Base-by-base conservation (phyloP, 2,329 filamentous ascomycete species). In the Fusarium papillatum region DNA sequence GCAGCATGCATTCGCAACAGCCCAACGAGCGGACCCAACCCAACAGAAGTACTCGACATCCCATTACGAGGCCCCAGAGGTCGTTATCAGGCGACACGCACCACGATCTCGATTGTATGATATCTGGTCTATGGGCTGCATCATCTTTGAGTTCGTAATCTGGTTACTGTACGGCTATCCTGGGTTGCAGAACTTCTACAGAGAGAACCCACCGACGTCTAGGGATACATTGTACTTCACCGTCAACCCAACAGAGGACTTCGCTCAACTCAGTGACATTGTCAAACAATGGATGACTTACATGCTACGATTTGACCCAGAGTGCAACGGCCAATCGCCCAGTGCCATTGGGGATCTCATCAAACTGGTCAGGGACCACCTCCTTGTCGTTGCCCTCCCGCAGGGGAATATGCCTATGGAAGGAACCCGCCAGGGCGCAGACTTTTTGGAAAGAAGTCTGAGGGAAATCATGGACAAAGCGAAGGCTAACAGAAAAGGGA, bases 51-150 rank as follows among this genome's bases (percentile, higher is more conserved):
- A 74, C 29, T 64, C 71, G 4, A 74, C 73, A 1, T 62, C 69
- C 1, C 73, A 69, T 8, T 78, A 78, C 13, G 73, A 74, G 39
- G 69, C 76, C 2, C 76, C 76, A 7, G 76, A 78, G 19, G 68
- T 66, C 0, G 67, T 60, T 14, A 76, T 43, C 4, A 68, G 24
- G 5, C 48, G 13, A 29, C 22, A 39, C 0, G 62, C 13, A 61
- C 72, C 1, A 59, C 26, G 74, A 5, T 81, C 81, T 0, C 74
- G 80, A 0, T 69, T 69, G 0, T 83, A 81, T 16, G 82, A 83
- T 9, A 72, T 78, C 6, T 83, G 82, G 82, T 81, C 81, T 0
- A 73, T 83, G 60, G 82, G 82, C 0, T 82, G 80, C 31, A 77
- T 83, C 9, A 74, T 76, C 0, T 67, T 83, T 1, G 81, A 83